Conservation (phyloP, 192 early-diverging fungal species). For the Coemansia sp. region DNA sequence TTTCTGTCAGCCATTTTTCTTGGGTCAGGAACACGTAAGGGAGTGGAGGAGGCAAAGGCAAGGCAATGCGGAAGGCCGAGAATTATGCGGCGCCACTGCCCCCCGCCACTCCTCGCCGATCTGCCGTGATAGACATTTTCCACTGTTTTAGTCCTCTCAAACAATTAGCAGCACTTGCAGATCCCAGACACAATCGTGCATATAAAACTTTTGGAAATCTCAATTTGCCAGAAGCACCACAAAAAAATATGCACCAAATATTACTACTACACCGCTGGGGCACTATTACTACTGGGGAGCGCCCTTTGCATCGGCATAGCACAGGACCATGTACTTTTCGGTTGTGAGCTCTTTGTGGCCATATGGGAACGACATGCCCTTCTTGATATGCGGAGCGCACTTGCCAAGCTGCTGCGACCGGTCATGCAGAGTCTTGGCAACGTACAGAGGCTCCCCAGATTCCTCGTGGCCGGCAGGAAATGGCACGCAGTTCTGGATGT, state of each 20-base stretch:
- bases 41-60: background rate
- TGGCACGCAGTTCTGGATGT: constrained; percentile 40
- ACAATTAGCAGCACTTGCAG: background rate
- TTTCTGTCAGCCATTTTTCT: background rate
- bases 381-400: constrained; percentile 54
- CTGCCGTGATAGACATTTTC: background rate
- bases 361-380: constrained; percentile 54
- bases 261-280: background rate
- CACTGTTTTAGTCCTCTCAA: background rate
- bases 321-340: constrained; percentile 53
- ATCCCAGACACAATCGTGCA: background rate
- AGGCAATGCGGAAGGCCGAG: background rate
- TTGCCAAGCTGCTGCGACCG: constrained; percentile 59
- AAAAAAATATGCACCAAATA: background rate
- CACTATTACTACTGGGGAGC: background rate
- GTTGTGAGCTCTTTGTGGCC: constrained; percentile 51
- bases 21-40: background rate
- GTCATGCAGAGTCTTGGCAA: constrained; percentile 54
- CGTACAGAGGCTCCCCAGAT: constrained; percentile 49
- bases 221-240: background rate
- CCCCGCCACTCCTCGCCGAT: constrained; percentile 1
- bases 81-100: background rate
- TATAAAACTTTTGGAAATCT: background rate
- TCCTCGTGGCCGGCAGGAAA: constrained; percentile 52
- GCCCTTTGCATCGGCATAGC: constrained; percentile 25